These are phyloP conservation scores for Meripilus lineatus DNA, from an alignment of 1,284 basidiomycete species.

Conservation along the genomic window DNA sequence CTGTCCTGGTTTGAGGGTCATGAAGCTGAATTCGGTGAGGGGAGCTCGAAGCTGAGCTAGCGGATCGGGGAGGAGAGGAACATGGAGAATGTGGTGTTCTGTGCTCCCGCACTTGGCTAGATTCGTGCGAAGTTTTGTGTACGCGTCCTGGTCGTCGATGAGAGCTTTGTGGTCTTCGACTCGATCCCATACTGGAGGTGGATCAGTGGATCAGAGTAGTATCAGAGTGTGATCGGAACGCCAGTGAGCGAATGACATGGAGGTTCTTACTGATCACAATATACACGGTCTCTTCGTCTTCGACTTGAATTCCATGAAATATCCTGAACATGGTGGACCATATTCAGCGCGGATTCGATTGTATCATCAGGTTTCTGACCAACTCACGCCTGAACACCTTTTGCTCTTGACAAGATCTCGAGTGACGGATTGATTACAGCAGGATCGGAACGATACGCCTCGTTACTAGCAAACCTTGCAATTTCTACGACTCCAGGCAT, in stretches of 20 bases:
- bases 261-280: neutral
- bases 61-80: neutral
- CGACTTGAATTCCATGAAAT: neutral
- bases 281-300: neutral
- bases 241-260: neutral
- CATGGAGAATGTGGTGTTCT: constrained; percentile 1
- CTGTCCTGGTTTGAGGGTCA: neutral
- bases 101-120: neutral
- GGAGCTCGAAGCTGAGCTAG: neutral
- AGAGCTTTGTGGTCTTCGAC: constrained; percentile 1
- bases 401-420: neutral
- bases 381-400: neutral
- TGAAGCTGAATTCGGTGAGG: neutral
- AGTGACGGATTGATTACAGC: neutral
- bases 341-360: neutral
- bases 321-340: neutral
- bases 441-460: neutral
- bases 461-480: neutral
- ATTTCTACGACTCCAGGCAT: neutral
- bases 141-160: neutral
- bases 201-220: neutral
- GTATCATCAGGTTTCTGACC: too few species aligned
- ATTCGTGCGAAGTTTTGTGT: neutral
- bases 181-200: neutral
- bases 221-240: neutral